phyloP scores from a whole-genome alignment of 306 rosid genomes.

The Cicer judaicum region DNA sequence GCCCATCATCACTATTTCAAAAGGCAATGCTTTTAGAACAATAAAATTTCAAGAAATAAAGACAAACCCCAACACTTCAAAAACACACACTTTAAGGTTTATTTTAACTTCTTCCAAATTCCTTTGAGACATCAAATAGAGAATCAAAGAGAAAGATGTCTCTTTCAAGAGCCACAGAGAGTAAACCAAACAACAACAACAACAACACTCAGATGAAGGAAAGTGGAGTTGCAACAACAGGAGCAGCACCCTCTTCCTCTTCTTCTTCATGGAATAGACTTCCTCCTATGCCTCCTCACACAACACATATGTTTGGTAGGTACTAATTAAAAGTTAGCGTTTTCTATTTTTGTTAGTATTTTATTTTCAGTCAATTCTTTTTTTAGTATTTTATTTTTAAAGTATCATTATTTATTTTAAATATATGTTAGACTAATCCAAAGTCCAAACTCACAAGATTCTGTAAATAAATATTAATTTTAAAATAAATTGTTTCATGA shows the following conservation, averaged over 20 bases:
- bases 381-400: background rate
- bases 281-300: conserved; percentile 45
- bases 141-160: conserved; percentile 21
- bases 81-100: background rate
- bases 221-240: background rate
- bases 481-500: background rate
- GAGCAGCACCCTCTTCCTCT: conserved; percentile 31
- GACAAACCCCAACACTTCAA: background rate
- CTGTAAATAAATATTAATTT: background rate
- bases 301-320: conserved; percentile 55
- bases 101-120: background rate
- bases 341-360: background rate
- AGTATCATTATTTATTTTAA: background rate
- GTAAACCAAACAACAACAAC: conserved; percentile 12
- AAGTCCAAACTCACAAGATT: background rate
- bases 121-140: background rate
- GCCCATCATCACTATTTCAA: conserved; percentile 12
- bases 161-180: conserved; percentile 40
- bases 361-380: background rate
- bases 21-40: background rate
- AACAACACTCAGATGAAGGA: conserved; percentile 24
- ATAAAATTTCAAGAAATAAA: background rate
- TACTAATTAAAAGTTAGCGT: background rate
- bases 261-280: conserved; percentile 54
- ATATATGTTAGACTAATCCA: background rate